Evolutionary conservation across 1,284 basidiomycete genomes (phyloP), one percentile per base, ranked within the genome.

Genomic region (Fomitiporia mediterranea): DNA sequence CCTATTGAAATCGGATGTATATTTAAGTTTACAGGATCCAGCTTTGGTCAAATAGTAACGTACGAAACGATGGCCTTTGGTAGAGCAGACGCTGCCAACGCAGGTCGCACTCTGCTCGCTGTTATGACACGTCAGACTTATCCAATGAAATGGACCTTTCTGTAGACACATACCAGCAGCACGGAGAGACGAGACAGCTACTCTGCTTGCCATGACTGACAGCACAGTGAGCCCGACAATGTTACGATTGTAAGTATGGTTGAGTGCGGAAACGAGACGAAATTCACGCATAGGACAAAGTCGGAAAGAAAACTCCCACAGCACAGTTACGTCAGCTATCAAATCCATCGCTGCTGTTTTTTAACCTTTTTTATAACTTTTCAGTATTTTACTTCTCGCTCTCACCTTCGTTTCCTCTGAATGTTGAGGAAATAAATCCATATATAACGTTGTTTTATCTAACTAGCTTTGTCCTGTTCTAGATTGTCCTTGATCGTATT

Each of bases 111-210:
- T 78, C 64, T 63, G 56, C 56, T 64, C 57, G 66, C 68, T 65
- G 32, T 35, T 57, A 40, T 40, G 9, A 25, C 25, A 44, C 40
- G 32, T 25, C 53, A 32, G 30, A 42, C 6, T n/a, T n/a, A n/a
- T n/a, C n/a, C n/a, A n/a, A n/a, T n/a, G 39, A 42, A 50, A 17
- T 3, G 53, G n/a, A 51, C 19, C 2, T 13, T 3, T 1, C 6
- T 28, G 19, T 7, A n/a, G 46, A 2, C 28, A 68, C 78, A 56
- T 62, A 83, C 86, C 80, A 65, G 81, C 79, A 59, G 78, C 77
- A 71, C 82, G 75, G 67, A 88, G 73, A 57, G 85, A 75, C 72
- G 72, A 79, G 62, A 84, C 67, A 69, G 82, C 84, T 69, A 87
- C 80, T 78, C 84, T 84, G 67, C 84, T 85, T 58, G 84, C 83